phyloP scores from a whole-genome alignment of 2,329 filamentous ascomycete species.

The Xylaria sp. region DNA sequence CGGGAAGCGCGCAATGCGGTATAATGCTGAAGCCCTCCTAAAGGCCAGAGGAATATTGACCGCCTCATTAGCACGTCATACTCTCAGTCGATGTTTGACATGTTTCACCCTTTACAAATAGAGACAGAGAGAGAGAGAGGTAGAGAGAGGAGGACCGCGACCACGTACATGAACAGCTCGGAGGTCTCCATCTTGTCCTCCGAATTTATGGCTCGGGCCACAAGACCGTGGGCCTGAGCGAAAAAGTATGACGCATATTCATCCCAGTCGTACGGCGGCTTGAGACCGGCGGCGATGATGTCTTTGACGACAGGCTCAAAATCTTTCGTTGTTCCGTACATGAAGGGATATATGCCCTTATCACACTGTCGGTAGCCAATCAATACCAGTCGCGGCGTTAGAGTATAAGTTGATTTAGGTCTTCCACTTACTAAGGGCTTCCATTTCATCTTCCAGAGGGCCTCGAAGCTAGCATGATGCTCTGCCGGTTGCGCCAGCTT shows the following conservation, averaged over 20 bases:
- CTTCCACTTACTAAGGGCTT: conserved; percentile 41
- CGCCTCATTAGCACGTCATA: conserved; percentile 1
- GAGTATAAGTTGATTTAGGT: neutral
- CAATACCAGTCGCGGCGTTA: neutral
- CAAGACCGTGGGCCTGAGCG: conserved; percentile 47
- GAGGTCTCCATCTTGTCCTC: conserved; percentile 46
- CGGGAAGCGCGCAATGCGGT: conserved; percentile 52
- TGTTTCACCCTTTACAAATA: neutral
- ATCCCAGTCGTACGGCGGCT: conserved; percentile 51
- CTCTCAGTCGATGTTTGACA: neutral
- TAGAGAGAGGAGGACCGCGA: too few species aligned
- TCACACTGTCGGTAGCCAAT: conserved; percentile 40
- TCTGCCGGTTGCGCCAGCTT: conserved; percentile 40
- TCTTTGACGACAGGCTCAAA: conserved; percentile 50
- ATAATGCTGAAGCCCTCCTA: conserved; percentile 50
- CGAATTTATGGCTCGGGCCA: conserved; percentile 37
- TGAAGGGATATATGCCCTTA: conserved; percentile 53
- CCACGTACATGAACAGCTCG: conserved; percentile 49
- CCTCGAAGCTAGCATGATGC: conserved; percentile 47
- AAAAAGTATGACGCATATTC: conserved; percentile 52
- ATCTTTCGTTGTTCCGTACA: conserved; percentile 49
- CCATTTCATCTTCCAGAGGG: conserved; percentile 49
- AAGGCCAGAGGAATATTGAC: neutral
- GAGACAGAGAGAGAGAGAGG: too few species aligned
- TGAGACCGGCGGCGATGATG: conserved; percentile 48